Conservation (phyloP, 2,329 filamentous ascomycete genomes). For the Didymosphaeria variabile region DNA sequence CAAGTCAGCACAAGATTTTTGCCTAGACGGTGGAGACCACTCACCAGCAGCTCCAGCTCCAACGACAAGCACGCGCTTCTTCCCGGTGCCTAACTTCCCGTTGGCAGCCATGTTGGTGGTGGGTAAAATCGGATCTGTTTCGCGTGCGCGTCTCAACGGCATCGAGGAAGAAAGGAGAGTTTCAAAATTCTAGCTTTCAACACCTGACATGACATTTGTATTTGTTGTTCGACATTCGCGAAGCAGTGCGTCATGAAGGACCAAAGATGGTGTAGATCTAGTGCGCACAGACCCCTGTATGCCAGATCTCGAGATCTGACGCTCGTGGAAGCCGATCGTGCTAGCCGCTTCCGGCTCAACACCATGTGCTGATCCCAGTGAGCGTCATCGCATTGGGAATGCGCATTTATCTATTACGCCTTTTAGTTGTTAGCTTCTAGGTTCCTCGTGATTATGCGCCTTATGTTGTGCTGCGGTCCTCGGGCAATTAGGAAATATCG, state of each 20-base stretch:
- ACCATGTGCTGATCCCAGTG: slow-evolving; percentile 2
- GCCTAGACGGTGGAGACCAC: neutral
- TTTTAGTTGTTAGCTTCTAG: neutral
- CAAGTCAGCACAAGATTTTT: neutral
- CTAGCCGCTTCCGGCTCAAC: slow-evolving; percentile 1
- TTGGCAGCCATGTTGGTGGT: slow-evolving; percentile 44
- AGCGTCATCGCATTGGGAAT: neutral
- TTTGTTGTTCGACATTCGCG: slow-evolving; percentile 26
- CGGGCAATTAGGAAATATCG: neutral
- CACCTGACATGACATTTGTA: slow-evolving; percentile 15
- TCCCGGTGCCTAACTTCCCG: slow-evolving; percentile 31
- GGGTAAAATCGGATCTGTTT: slow-evolving; percentile 42
- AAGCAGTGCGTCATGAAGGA: slow-evolving; percentile 45
- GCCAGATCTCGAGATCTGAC: slow-evolving; percentile 6
- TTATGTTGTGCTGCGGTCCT: neutral
- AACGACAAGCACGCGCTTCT: slow-evolving; percentile 51
- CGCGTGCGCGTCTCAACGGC: slow-evolving; percentile 31
- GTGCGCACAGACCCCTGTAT: slow-evolving; percentile 17
- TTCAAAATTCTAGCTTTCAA: neutral
- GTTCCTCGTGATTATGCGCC: neutral
- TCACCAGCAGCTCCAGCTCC: slow-evolving; percentile 53
- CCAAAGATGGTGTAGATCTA: slow-evolving; percentile 35
- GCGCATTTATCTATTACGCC: neutral
- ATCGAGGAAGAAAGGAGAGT: slow-evolving; percentile 7
- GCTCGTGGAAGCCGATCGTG: slow-evolving; percentile 7